phyloP scores from a whole-genome alignment of 2,329 filamentous ascomycete species.

The Emergomyces africanus region DNA sequence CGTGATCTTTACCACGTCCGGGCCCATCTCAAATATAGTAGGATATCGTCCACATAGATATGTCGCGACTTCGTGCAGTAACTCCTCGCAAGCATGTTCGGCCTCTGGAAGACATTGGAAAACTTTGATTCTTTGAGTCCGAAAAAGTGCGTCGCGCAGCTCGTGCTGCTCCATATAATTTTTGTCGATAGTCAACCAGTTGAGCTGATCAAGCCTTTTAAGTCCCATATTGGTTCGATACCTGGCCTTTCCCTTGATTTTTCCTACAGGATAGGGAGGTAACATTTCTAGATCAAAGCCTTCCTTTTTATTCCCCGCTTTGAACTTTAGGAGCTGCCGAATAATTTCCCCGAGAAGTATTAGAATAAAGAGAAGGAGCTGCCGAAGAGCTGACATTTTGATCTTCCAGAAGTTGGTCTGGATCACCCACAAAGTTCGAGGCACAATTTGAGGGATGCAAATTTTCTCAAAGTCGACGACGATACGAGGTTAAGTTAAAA shows the following conservation, averaged over 20 bases:
- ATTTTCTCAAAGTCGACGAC: background rate
- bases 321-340: constrained; percentile 12
- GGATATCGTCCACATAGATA: constrained; percentile 36
- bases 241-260: constrained; percentile 26
- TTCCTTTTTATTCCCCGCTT: constrained; percentile 1
- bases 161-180: constrained; percentile 33
- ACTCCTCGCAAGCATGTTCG: constrained; percentile 34
- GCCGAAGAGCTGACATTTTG: background rate
- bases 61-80: constrained; percentile 32
- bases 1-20: constrained; percentile 22
- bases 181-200: constrained; percentile 39
- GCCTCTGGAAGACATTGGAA: constrained; percentile 34
- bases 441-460: background rate
- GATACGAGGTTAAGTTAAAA: background rate
- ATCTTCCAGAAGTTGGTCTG: background rate
- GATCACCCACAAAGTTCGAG: background rate
- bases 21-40: constrained; percentile 28
- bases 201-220: constrained; percentile 30
- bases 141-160: constrained; percentile 30
- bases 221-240: constrained; percentile 38
- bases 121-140: constrained; percentile 27
- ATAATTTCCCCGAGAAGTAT: constrained; percentile 16
- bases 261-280: constrained; percentile 26
- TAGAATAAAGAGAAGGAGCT: constrained; percentile 4
- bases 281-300: constrained; percentile 20